These are phyloP conservation scores for Fraxinus sp. DNA, from an alignment of 305 asterid species.

Conservation along the genomic window DNA sequence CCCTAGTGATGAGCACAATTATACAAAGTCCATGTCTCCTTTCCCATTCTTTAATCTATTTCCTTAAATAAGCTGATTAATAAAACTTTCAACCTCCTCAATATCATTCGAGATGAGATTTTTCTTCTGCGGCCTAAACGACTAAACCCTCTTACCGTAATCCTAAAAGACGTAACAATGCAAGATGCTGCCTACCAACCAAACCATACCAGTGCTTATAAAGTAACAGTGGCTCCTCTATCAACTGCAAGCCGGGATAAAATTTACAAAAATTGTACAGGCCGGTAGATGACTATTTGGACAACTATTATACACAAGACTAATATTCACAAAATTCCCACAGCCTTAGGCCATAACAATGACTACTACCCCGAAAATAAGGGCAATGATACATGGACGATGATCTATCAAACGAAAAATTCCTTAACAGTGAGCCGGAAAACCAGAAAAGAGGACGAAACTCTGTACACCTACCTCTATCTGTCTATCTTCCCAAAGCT, in stretches of 20 bases:
- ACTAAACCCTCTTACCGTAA: neutral
- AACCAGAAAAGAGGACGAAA: neutral
- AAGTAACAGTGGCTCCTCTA: neutral
- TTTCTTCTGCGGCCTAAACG: neutral
- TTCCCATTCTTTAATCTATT: neutral
- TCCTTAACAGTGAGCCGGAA: neutral
- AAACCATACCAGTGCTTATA: neutral
- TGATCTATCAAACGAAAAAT: constrained; percentile 20
- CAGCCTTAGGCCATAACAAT: constrained; percentile 40
- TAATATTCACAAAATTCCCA: constrained; percentile 36
- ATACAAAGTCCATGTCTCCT: neutral
- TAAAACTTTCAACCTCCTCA: neutral
- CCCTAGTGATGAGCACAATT: too few relatives aligned
- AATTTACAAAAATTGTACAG: neutral
- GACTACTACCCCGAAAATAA: constrained; percentile 23
- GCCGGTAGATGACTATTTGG: neutral
- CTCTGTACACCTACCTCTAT: constrained; percentile 47
- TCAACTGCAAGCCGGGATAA: neutral
- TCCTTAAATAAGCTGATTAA: neutral
- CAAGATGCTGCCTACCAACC: neutral
- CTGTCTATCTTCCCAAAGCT: constrained; percentile 31
- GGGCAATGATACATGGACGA: constrained; percentile 19
- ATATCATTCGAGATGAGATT: neutral
- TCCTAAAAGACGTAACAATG: neutral
- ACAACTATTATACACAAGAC: neutral